phyloP scores from a whole-genome alignment of 208 protist genomes.

The Leishmania tropica region DNA sequence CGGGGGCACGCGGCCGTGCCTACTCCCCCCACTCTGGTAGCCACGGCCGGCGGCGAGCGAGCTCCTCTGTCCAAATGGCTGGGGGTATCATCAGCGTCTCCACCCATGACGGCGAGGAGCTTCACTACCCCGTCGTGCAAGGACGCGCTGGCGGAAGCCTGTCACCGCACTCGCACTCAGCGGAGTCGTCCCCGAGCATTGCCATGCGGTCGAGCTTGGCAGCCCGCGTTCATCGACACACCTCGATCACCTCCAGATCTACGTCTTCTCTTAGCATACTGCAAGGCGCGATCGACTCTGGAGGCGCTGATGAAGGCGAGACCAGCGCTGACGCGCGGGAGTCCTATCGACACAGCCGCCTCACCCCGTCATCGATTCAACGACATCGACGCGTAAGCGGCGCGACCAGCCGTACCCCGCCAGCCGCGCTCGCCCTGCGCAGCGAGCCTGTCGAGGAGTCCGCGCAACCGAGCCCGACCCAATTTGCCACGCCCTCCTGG shows the following conservation, averaged over 20 bases:
- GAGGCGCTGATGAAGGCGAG: slow-evolving; percentile 1
- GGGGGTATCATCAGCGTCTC: slow-evolving; percentile 19
- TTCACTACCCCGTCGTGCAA: slow-evolving; percentile 30
- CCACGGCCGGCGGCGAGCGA: not conserved
- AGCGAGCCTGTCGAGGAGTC: slow-evolving; percentile 26
- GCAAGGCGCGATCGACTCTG: not conserved
- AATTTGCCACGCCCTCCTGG: not conserved
- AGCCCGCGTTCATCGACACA: slow-evolving; percentile 12
- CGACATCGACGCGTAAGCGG: slow-evolving; percentile 18
- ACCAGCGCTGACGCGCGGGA: slow-evolving; percentile 5
- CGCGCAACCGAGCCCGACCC: slow-evolving; percentile 8
- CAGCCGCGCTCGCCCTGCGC: slow-evolving; percentile 16
- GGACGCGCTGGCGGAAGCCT: slow-evolving; percentile 32
- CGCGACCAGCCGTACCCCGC: slow-evolving; percentile 8
- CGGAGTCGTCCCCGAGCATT: not conserved
- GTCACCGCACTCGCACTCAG: not conserved
- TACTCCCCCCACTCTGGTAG: not conserved
- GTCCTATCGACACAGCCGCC: slow-evolving; percentile 27
- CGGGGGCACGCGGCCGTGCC: not conserved
- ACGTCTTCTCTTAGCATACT: not conserved
- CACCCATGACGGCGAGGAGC: slow-evolving; percentile 19
- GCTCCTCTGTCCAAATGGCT: not conserved
- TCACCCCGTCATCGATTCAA: slow-evolving; percentile 26
- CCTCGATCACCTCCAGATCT: slow-evolving; percentile 2
- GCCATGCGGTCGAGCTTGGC: slow-evolving; percentile 4